These are phyloP conservation scores for Fragilaria crotonensis DNA, from an alignment of 108 stramenopile genomes.

Conservation along the genomic window DNA sequence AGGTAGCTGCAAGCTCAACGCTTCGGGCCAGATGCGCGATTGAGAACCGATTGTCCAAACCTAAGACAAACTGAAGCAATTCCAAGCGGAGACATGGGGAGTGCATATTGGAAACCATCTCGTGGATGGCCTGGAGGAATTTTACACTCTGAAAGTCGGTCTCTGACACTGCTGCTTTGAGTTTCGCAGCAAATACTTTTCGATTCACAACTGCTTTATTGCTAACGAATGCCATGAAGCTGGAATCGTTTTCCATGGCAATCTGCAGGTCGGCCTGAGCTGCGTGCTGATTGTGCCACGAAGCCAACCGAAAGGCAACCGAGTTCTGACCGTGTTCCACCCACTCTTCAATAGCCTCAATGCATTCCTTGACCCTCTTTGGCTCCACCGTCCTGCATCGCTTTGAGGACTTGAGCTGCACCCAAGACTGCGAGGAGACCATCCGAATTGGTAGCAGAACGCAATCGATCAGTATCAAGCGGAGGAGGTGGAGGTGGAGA, in stretches of 20 bases:
- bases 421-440: conserved; percentile 80
- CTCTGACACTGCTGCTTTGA: conserved; percentile 39
- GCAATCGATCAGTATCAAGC: conserved; percentile 79
- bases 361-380: conserved; percentile 57
- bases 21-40: conserved; percentile 75
- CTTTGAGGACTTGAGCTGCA: conserved; percentile 73
- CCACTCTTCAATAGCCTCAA: conserved; percentile 83
- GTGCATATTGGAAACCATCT: conserved; percentile 62
- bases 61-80: conserved; percentile 82
- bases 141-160: conserved; percentile 65
- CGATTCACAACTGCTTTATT: conserved; percentile 83
- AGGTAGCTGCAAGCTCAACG: conserved; percentile 79
- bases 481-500: conserved; percentile 81
- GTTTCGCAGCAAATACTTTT: conserved; percentile 67
- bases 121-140: conserved; percentile 60
- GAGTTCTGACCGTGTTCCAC: conserved; percentile 75
- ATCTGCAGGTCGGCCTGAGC: conserved; percentile 85
- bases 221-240: conserved; percentile 84
- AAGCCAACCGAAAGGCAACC: conserved; percentile 83
- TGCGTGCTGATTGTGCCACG: conserved; percentile 83
- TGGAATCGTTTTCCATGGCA: conserved; percentile 61
- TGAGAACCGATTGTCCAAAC: conserved; percentile 85
- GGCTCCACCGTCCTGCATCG: conserved; percentile 81
- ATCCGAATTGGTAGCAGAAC: conserved; percentile 84
- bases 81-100: conserved; percentile 85